Percentiles rank a stretch among this genome's conserved stretches.
Conservation (phyloP, 176 grass and related monocot genomes). For the Raddia distichophylla region DNA sequence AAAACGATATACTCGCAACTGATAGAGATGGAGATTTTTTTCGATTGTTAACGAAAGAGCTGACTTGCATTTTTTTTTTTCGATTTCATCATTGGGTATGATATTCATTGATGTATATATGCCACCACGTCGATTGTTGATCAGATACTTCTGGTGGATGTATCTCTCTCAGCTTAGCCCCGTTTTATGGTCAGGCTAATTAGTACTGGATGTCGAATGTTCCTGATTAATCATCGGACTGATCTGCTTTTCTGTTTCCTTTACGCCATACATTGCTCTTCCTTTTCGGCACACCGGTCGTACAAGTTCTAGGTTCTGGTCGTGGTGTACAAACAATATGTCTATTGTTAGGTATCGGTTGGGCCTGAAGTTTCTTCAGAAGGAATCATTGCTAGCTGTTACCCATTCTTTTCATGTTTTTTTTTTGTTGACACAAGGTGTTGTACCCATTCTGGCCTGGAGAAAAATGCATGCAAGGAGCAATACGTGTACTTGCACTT, state of each 20-base stretch:
- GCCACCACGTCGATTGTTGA: neutral
- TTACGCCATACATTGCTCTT: no score
- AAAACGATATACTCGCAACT: neutral
- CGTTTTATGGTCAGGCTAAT: neutral
- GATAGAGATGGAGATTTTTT: slow-evolving; percentile 1
- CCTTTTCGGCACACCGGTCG: no score
- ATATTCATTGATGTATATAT: slow-evolving; percentile 32
- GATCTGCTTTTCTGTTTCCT: neutral
- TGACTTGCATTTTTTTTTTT: neutral
- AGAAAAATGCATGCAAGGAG: neutral
- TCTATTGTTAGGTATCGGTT: no score
- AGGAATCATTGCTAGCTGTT: neutral
- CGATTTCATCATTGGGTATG: neutral
- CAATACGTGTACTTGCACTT: neutral
- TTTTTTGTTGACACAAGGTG: no score
- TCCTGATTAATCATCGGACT: neutral
- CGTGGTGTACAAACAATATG: no score
- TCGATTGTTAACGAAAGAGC: neutral
- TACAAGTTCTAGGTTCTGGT: no score
- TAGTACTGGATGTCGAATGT: neutral
- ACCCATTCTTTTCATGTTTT: no score
- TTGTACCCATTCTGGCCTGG: neutral
- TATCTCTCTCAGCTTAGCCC: neutral
- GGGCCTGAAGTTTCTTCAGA: neutral
- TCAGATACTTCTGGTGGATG: neutral